phyloP scores from a whole-genome alignment of 2,329 filamentous ascomycete genomes.

The Didymella pomorum region DNA sequence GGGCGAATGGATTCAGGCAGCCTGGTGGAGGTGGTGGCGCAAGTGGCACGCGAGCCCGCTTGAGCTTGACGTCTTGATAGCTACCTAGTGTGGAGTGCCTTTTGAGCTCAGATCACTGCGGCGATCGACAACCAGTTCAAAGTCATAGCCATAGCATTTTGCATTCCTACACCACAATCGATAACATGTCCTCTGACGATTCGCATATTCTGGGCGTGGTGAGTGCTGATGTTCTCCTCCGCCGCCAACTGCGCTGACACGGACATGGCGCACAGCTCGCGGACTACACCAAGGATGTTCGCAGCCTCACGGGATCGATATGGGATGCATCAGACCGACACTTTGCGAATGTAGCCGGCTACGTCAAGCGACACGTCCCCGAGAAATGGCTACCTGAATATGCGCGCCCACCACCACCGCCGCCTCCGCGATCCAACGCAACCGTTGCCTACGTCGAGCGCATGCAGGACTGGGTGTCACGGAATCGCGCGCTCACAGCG shows the following conservation, averaged over 20 bases:
- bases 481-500: slow-evolving; percentile 77
- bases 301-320: slow-evolving; percentile 73
- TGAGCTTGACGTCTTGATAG: slow-evolving; percentile 11
- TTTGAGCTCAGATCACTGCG: slow-evolving; percentile 2
- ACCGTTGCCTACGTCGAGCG: slow-evolving; percentile 61
- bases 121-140: background rate
- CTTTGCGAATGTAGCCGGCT: slow-evolving; percentile 76
- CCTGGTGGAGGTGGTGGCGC: slow-evolving; percentile 26
- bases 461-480: slow-evolving; percentile 73
- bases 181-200: slow-evolving; percentile 78
- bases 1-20: slow-evolving; percentile 19
- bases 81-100: slow-evolving; percentile 5
- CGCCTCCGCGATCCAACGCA: slow-evolving; percentile 52
- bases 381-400: slow-evolving; percentile 77
- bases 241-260: slow-evolving; percentile 26
- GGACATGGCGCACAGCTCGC: slow-evolving; percentile 57
- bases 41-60: slow-evolving; percentile 13
- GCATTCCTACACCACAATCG: background rate
- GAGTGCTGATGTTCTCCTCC: slow-evolving; percentile 49
- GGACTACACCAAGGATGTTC: slow-evolving; percentile 70
- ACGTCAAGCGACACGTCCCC: slow-evolving; percentile 72
- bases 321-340: slow-evolving; percentile 83
- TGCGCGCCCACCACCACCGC: slow-evolving; percentile 65
- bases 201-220: slow-evolving; percentile 81
- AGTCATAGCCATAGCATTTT: background rate